phyloP scores from a whole-genome alignment of 805 yeast genomes.

The Starmerella scarabaei region DNA sequence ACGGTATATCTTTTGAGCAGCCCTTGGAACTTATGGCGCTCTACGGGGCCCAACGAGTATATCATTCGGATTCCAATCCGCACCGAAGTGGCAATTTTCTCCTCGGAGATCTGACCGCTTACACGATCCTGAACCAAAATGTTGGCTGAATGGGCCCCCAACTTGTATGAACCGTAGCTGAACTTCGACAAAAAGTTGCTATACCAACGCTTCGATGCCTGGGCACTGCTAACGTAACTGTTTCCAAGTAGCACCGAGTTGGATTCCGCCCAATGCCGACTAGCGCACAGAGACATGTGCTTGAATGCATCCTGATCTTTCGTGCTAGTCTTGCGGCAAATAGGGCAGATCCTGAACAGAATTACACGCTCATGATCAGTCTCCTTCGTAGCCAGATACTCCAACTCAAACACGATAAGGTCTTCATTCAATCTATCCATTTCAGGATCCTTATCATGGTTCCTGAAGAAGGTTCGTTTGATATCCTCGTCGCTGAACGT shows the following conservation, averaged over 20 bases:
- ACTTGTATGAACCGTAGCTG: constrained; percentile 73
- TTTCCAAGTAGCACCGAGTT: constrained; percentile 46
- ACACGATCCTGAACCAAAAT: constrained; percentile 84
- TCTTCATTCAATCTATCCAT: constrained; percentile 37
- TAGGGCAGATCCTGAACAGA: constrained; percentile 62
- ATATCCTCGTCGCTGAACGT: constrained; percentile 28
- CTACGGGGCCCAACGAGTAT: constrained; percentile 74
- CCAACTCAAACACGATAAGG: constrained; percentile 43
- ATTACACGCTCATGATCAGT: constrained; percentile 33
- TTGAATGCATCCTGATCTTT: constrained; percentile 32
- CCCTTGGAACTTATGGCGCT: constrained; percentile 66
- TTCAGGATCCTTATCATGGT: constrained; percentile 25
- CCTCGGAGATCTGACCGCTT: constrained; percentile 83
- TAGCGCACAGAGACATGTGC: constrained; percentile 78
- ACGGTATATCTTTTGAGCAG: constrained; percentile 52
- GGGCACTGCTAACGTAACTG: constrained; percentile 61
- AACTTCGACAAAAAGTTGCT: constrained; percentile 68
- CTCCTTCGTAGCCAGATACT: constrained; percentile 26
- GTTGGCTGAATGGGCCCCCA: constrained; percentile 87
- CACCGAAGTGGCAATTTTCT: constrained; percentile 80
- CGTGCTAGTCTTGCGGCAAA: constrained; percentile 39
- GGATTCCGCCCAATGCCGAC: constrained; percentile 56
- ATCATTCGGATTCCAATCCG: constrained; percentile 74
- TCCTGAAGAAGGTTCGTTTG: constrained; percentile 25
- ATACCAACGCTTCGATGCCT: constrained; percentile 84